A percentile compares a stretch with the other conserved stretches of the same genome.
These are phyloP conservation scores for Zygosaccharomyces rouxii DNA, from an alignment of 805 yeast species.

Conservation along the genomic window DNA sequence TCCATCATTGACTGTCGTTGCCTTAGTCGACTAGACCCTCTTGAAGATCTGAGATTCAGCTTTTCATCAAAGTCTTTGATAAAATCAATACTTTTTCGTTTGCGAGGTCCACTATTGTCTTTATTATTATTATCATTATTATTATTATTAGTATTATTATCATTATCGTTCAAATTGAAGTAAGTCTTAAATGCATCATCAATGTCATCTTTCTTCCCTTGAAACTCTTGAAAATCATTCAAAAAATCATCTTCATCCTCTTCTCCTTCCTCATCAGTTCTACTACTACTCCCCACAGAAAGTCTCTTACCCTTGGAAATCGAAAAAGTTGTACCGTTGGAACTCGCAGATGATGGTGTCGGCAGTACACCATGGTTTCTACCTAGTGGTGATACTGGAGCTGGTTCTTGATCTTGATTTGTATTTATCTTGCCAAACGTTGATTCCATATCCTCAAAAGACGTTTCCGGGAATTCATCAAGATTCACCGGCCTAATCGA, in stretches of 20 bases:
- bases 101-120: background rate
- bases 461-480: conserved; percentile 28
- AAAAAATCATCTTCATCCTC: conserved; percentile 26
- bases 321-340: conserved; percentile 31
- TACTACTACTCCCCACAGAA: conserved; percentile 15
- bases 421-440: conserved; percentile 17
- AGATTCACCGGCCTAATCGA: conserved; percentile 20
- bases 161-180: conserved; percentile 11
- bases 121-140: background rate
- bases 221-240: conserved; percentile 31
- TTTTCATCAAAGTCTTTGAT: conserved; percentile 16
- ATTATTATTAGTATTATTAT: background rate
- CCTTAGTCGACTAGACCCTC: conserved; percentile 14
- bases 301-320: conserved; percentile 14
- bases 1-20: conserved; percentile 35
- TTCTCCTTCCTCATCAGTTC: conserved; percentile 19
- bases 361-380: conserved; percentile 10
- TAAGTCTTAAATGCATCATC: conserved; percentile 27
- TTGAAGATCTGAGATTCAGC: conserved; percentile 10
- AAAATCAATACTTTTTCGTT: conserved; percentile 9
- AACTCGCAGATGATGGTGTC: conserved; percentile 29
- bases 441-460: conserved; percentile 33
- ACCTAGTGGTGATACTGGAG: conserved; percentile 12
- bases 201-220: conserved; percentile 23
- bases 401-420: conserved; percentile 1